Base-by-base conservation (phyloP, 352 stramenopile genomes). In the Phytophthora lateralis region DNA sequence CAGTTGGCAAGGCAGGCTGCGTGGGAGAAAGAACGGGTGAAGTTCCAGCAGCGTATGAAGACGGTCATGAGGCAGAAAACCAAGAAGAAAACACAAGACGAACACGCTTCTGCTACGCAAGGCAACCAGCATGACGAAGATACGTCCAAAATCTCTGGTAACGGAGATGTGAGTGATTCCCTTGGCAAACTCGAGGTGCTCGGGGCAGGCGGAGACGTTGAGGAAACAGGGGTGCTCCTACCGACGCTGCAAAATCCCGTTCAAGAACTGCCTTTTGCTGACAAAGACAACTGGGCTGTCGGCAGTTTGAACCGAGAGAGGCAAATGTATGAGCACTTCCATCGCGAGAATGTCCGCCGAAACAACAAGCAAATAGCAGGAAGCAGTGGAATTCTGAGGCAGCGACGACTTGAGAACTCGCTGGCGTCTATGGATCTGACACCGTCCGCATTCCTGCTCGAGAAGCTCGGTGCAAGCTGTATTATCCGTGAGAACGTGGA, bases 201-300 rank as follows among this genome's bases (percentile, higher is more conserved):
- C 7, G 60, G 60, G 2, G 53, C 47, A 8, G 51, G 18, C 35
- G 59, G 47, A 48, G 59, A 62, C 24, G 53, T 41, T 38, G 57
- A 60, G 2, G 54, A 69, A 18, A 24, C 60, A 17, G 42, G 30
- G 8, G 48, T 66, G 48, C 39, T 88, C 5, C 47, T 88, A 15
- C 76, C 82, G 8, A 69, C 55, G 0, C 48, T 89, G 2, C 73
- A 82, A 38, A 72, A 77, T n/a, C 62, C 66, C 0, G 61, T 69
- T 3, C 68, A 89, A 15, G 62, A 80, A 0, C 45, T 91, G 15
- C 76, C 80, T 2, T 94, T 88, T 17, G 69, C 75, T 3, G 83
- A 92, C 68, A 94, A 92, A 49, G 82, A 90, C 60, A 92, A 94
- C 51, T 94, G 85, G 85, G 75, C 64, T 4, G 75, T 94, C 14